phyloP scores from a whole-genome alignment of 2,329 filamentous ascomycete genomes.

The Ilyonectria robusta region DNA sequence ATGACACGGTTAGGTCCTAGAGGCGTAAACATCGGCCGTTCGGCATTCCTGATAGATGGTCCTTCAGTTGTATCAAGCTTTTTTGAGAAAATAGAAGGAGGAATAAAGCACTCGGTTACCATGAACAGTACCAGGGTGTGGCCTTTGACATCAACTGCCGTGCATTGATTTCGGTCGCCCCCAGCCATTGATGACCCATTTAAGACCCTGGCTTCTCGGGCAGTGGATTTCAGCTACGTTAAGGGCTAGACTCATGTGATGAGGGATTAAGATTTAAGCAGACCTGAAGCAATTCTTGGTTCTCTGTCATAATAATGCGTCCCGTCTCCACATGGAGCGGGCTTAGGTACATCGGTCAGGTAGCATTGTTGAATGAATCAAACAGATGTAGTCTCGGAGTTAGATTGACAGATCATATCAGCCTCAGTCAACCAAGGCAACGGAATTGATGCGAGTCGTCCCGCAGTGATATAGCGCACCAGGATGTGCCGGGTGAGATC shows the following conservation, averaged over 20 bases:
- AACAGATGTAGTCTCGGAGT: neutral
- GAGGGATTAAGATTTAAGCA: neutral
- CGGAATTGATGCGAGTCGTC: neutral
- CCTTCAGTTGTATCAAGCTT: neutral
- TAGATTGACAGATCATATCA: neutral
- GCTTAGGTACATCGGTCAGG: too few relatives aligned
- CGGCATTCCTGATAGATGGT: neutral
- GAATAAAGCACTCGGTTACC: neutral
- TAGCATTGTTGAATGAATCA: neutral
- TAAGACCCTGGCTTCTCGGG: neutral
- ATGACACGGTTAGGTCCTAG: too few relatives aligned
- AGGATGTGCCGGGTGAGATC: neutral
- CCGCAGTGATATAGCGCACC: neutral
- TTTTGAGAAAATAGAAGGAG: neutral
- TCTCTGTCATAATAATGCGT: neutral
- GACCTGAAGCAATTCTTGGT: neutral
- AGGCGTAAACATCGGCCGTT: too few relatives aligned
- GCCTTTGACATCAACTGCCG: neutral
- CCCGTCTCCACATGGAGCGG: neutral
- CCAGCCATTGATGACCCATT: too few relatives aligned
- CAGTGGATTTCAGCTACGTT: neutral
- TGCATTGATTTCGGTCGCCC: neutral
- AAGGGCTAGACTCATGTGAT: neutral
- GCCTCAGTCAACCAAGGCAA: neutral
- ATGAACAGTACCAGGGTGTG: neutral